phyloP scores from a whole-genome alignment of 2,329 filamentous ascomycete species.

The Ophiostoma quercus region DNA sequence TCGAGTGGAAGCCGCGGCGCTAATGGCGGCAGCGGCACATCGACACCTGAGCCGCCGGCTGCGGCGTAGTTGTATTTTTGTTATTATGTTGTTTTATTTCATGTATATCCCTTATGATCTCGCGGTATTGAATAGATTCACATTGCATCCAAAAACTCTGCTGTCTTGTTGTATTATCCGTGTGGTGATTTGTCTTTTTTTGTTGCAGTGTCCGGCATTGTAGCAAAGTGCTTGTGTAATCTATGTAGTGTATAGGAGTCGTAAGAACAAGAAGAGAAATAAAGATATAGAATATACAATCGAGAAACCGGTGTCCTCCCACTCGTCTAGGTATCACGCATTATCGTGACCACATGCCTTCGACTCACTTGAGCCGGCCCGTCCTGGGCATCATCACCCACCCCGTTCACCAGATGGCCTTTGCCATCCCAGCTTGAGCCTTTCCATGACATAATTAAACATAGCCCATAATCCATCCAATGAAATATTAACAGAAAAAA shows the following conservation, averaged over 20 bases:
- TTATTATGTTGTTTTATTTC: not conserved
- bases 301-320: not conserved
- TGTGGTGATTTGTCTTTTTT: constrained; percentile 11
- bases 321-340: not conserved
- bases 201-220: not conserved
- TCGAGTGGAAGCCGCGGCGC: constrained; percentile 8
- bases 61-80: not conserved
- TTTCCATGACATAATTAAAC: not conserved
- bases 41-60: constrained; percentile 14
- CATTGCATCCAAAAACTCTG: not conserved
- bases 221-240: constrained; percentile 7
- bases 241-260: not conserved
- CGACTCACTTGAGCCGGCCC: not conserved
- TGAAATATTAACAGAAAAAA: not conserved
- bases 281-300: not conserved
- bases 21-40: constrained; percentile 3
- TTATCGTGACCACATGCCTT: not conserved
- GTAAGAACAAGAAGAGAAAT: not conserved
- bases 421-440: not conserved
- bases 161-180: constrained; percentile 1
- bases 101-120: not conserved
- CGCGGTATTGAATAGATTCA: not conserved
- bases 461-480: not conserved
- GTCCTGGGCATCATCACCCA: not conserved
- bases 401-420: not conserved